Evolutionary conservation across 2,329 filamentous ascomycete genomes (phyloP).

Genomic region (Thermothelomyces thermophilus): DNA sequence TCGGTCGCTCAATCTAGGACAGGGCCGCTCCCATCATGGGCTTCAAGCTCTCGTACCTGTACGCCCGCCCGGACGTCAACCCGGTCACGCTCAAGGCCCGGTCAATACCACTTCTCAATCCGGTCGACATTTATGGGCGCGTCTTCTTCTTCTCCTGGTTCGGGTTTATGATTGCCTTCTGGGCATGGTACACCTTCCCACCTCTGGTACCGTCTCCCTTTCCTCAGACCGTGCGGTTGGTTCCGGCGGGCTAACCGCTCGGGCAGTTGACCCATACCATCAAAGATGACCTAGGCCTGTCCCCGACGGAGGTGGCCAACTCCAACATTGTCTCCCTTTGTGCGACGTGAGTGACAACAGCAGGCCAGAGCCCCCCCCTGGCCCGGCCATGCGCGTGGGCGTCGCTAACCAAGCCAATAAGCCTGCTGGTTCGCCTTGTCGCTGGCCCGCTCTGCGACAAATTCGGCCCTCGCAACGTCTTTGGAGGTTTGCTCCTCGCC

Average conservation of each 20-base stretch:
- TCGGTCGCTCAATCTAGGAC: not conserved
- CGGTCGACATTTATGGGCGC: constrained; percentile 70
- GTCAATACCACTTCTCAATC: constrained; percentile 72
- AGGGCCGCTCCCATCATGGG: constrained; percentile 23
- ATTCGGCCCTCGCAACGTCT: constrained; percentile 74
- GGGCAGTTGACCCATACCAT: constrained; percentile 64
- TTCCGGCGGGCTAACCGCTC: not conserved
- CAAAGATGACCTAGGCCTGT: constrained; percentile 68
- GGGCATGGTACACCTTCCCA: constrained; percentile 90
- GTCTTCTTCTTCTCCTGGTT: constrained; percentile 89
- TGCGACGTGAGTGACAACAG: constrained; percentile 48
- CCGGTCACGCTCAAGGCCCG: constrained; percentile 77
- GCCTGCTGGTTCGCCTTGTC: constrained; percentile 67
- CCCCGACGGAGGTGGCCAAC: constrained; percentile 67
- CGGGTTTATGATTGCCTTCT: constrained; percentile 81
- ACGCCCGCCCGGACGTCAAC: constrained; percentile 64
- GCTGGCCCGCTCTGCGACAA: constrained; percentile 80
- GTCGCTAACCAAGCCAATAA: constrained; percentile 27
- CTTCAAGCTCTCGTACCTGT: constrained; percentile 35
- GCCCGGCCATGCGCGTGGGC: not conserved
- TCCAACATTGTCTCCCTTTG: constrained; percentile 82
- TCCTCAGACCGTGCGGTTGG: too few relatives aligned
- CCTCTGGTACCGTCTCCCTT: constrained; percentile 55
- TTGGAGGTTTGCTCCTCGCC: constrained; percentile 67
- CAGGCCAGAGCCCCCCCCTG: not conserved